These are phyloP conservation scores for Colletotrichum nymphaeae DNA, from an alignment of 2,329 filamentous ascomycete genomes.

Conservation along the genomic window DNA sequence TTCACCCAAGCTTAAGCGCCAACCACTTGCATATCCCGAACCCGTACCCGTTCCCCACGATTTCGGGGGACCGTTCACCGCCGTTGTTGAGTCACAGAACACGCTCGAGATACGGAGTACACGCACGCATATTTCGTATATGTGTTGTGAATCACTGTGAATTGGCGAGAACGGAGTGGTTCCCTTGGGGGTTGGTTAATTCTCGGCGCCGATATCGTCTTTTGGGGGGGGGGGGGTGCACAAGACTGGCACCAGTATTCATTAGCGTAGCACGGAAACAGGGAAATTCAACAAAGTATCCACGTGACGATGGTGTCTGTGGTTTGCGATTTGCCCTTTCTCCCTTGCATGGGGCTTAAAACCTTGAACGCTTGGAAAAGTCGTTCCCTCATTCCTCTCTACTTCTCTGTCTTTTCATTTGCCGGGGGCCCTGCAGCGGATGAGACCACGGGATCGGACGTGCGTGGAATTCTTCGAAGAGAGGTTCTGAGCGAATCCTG, in stretches of 20 bases:
- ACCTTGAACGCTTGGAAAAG: neutral
- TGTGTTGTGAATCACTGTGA: slow-evolving; percentile 30
- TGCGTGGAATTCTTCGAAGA: neutral
- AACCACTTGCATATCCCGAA: neutral
- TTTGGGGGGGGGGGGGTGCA: neutral
- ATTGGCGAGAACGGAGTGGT: slow-evolving; percentile 24
- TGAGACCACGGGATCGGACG: slow-evolving; percentile 26
- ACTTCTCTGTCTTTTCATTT: neutral
- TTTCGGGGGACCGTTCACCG: slow-evolving; percentile 20
- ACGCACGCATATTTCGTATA: neutral
- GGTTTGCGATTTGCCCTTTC: slow-evolving; percentile 23
- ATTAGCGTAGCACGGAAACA: slow-evolving; percentile 8
- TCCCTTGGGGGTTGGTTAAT: neutral
- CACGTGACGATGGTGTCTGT: slow-evolving; percentile 29
- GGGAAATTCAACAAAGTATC: slow-evolving; percentile 12
- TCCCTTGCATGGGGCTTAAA: neutral
- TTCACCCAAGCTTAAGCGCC: neutral
- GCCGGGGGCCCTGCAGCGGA: slow-evolving; percentile 7
- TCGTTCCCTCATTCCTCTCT: slow-evolving; percentile 5
- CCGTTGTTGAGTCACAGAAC: slow-evolving; percentile 32
- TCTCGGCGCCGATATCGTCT: neutral
- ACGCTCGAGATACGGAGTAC: neutral
- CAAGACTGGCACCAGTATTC: neutral
- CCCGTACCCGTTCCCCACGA: neutral
- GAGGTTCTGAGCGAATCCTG: slow-evolving; percentile 11